Conservation (phyloP, 352 stramenopile genomes). For the Pythium folliculosum region DNA sequence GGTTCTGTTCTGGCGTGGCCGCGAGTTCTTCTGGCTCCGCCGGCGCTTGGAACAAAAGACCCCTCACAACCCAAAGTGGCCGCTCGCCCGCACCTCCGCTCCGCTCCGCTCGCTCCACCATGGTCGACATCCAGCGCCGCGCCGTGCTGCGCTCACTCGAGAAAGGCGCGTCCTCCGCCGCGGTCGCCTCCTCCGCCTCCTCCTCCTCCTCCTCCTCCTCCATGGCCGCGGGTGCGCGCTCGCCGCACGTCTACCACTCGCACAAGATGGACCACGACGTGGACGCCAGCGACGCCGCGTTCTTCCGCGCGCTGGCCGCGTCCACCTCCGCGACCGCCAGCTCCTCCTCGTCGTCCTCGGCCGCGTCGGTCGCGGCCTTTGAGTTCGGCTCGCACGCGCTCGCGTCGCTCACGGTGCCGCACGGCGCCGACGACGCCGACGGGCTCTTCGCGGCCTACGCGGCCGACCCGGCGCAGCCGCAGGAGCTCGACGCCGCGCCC, state of each 20-base stretch:
- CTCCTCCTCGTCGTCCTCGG: not conserved
- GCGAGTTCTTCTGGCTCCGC: constrained; percentile 22
- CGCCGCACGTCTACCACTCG: constrained; percentile 29
- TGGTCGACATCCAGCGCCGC: constrained; percentile 39
- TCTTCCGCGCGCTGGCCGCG: constrained; percentile 17
- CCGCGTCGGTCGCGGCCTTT: constrained; percentile 5
- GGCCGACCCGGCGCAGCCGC: constrained; percentile 25
- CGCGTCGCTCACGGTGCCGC: constrained; percentile 5
- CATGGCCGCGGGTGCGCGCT: constrained; percentile 9
- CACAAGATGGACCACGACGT: constrained; percentile 20
- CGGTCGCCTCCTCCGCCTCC: constrained; percentile 1
- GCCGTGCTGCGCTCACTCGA: constrained; percentile 28
- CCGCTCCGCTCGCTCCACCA: constrained; percentile 9
- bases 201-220: not conserved
- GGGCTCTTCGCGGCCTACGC: constrained; percentile 54
- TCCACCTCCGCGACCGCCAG: constrained; percentile 4
- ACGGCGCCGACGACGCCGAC: constrained; percentile 41
- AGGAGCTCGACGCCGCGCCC: constrained; percentile 35
- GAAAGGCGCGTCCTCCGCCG: constrained; percentile 13
- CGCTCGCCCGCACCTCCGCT: constrained; percentile 1
- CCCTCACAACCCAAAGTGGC: constrained; percentile 22
- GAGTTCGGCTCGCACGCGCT: constrained; percentile 1
- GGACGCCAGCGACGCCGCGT: constrained; percentile 17
- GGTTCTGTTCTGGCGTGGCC: constrained; percentile 25
- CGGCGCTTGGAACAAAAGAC: not conserved